Conservation (phyloP, 108 stramenopile species). For the Pseudonitzschia multiseries region DNA sequence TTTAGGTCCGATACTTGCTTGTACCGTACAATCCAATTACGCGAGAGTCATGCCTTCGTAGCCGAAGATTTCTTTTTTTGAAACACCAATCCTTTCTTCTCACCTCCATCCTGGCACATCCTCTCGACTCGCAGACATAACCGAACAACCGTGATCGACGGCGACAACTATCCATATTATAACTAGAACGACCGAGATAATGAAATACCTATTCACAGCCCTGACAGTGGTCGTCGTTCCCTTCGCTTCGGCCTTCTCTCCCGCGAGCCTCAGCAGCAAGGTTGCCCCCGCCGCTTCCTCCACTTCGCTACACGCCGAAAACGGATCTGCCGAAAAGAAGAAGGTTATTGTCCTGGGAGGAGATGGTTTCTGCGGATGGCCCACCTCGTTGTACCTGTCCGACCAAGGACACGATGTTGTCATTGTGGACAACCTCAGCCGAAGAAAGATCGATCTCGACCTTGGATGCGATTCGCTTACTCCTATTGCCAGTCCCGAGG, state of each 20-base stretch:
- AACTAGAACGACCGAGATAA: background rate
- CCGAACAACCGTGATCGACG: no score
- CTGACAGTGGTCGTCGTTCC: slow-evolving; percentile 15
- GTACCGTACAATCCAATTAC: no score
- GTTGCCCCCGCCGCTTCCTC: background rate
- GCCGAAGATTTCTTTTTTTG: no score
- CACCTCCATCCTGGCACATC: no score
- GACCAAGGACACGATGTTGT: slow-evolving; percentile 92
- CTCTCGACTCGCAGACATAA: no score
- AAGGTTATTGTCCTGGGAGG: slow-evolving; percentile 91
- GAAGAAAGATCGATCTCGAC: slow-evolving; percentile 93
- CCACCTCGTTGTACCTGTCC: slow-evolving; percentile 87
- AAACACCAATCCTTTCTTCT: no score
- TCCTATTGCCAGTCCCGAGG: slow-evolving; percentile 84
- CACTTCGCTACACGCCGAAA: slow-evolving; percentile 17
- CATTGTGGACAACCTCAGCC: slow-evolving; percentile 92
- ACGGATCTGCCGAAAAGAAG: slow-evolving; percentile 56
- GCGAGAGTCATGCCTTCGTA: no score
- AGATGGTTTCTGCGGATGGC: slow-evolving; percentile 99
- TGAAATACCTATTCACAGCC: slow-evolving; percentile 7
- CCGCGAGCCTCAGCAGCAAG: background rate
- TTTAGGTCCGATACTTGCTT: no score
- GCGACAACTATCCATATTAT: no score
- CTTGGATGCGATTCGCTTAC: slow-evolving; percentile 95
- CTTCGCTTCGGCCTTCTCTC: slow-evolving; percentile 10